These are phyloP conservation scores for Xylariaceae sp. DNA, from an alignment of 2,329 filamentous ascomycete species.

Conservation along the genomic window DNA sequence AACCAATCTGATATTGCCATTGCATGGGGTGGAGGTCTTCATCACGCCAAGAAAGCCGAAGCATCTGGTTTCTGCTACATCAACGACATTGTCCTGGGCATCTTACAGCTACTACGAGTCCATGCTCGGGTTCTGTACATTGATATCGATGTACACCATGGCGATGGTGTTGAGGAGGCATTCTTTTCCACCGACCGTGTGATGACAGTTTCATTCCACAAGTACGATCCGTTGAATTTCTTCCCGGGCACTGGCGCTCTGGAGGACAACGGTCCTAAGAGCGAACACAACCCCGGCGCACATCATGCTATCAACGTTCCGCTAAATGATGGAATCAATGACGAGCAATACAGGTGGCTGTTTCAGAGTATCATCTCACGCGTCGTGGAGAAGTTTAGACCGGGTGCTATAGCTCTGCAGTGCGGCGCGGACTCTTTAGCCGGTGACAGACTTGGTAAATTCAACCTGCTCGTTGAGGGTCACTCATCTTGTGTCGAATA, in stretches of 20 bases:
- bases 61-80: constrained; percentile 98
- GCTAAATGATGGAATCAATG: constrained; percentile 83
- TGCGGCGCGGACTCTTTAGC: constrained; percentile 93
- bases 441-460: constrained; percentile 86
- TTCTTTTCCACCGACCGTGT: constrained; percentile 91
- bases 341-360: constrained; percentile 79
- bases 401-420: constrained; percentile 85
- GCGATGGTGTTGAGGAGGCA: constrained; percentile 87
- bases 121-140: constrained; percentile 97
- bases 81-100: constrained; percentile 94
- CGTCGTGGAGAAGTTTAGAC: constrained; percentile 78
- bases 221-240: constrained; percentile 79
- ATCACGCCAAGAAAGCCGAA: constrained; percentile 92
- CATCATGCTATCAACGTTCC: constrained; percentile 90
- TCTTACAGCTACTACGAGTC: constrained; percentile 75
- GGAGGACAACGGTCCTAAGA: constrained; percentile 76
- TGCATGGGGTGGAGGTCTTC: constrained; percentile 93
- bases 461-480: constrained; percentile 93
- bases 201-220: constrained; percentile 93
- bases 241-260: constrained; percentile 89
- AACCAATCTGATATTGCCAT: constrained; percentile 91
- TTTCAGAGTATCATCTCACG: constrained; percentile 77
- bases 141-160: constrained; percentile 91
- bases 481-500: constrained; percentile 89
- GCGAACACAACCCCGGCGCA: constrained; percentile 78